Percentiles rank a stretch among this genome's conserved stretches.
These are phyloP conservation scores for Cytospora schulzeri DNA, from an alignment of 2,329 filamentous ascomycete genomes.

Conservation along the genomic window DNA sequence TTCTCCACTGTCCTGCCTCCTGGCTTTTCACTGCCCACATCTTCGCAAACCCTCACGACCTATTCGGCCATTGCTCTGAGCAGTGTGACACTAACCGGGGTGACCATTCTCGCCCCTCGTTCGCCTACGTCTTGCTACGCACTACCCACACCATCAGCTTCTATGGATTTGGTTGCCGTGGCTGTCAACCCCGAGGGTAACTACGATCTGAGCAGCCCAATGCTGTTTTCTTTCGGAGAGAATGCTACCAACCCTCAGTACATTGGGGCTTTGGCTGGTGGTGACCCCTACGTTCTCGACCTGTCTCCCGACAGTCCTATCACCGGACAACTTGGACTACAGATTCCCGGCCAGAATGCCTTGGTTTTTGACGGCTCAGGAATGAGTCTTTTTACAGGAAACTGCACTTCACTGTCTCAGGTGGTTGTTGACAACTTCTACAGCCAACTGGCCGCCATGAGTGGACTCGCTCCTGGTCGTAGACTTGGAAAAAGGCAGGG, in stretches of 20 bases:
- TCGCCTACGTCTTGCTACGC: slow-evolving; percentile 32
- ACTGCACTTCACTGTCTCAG: slow-evolving; percentile 29
- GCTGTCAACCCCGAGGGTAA: slow-evolving; percentile 23
- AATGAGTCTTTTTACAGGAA: slow-evolving; percentile 30
- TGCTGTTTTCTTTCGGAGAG: slow-evolving; percentile 31
- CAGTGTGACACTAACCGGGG: slow-evolving; percentile 28
- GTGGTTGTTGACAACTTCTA: slow-evolving; percentile 31
- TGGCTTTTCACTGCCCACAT: slow-evolving; percentile 17
- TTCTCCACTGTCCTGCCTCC: slow-evolving; percentile 19
- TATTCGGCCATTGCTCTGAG: slow-evolving; percentile 21
- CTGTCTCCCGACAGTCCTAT: slow-evolving; percentile 29
- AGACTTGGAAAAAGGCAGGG: slow-evolving; percentile 13
- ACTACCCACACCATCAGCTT: slow-evolving; percentile 29
- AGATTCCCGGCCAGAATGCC: slow-evolving; percentile 27
- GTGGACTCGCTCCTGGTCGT: background rate
- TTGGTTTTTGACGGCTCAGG: slow-evolving; percentile 31
- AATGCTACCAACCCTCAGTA: slow-evolving; percentile 32
- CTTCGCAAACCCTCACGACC: slow-evolving; percentile 18
- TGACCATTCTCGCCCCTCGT: slow-evolving; percentile 31
- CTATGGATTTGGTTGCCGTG: slow-evolving; percentile 30
- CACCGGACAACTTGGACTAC: slow-evolving; percentile 28
- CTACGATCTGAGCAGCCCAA: slow-evolving; percentile 25
- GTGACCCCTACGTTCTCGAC: slow-evolving; percentile 29
- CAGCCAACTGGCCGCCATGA: slow-evolving; percentile 28
- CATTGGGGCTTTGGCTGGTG: slow-evolving; percentile 29